These are phyloP conservation scores for Dictyostelium brefeldianum DNA, from an alignment of 78 protist genomes.

Conservation along the genomic window DNA sequence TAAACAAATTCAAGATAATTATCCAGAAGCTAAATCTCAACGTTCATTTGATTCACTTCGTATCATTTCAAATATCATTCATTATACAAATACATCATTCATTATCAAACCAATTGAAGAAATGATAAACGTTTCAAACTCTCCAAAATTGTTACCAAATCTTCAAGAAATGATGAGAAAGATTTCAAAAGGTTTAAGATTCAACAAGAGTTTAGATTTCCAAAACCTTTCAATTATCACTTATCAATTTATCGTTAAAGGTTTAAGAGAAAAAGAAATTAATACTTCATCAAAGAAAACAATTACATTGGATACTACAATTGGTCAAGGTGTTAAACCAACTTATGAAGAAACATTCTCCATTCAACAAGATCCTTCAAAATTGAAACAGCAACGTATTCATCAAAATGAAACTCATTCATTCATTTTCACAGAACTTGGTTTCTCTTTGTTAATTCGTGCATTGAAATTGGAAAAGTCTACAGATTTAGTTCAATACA, in stretches of 20 bases:
- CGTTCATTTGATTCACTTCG: slow-evolving; percentile 27
- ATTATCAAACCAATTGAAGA: slow-evolving; percentile 53
- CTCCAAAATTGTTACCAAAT: slow-evolving; percentile 36
- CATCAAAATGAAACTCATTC: neutral
- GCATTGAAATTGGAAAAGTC: neutral
- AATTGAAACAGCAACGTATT: neutral
- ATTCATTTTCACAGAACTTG: slow-evolving; percentile 39
- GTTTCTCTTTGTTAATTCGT: slow-evolving; percentile 8
- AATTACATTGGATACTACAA: neutral
- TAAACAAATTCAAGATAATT: slow-evolving; percentile 27
- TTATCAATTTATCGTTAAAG: slow-evolving; percentile 27
- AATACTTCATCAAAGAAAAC: neutral
- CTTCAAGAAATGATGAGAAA: slow-evolving; percentile 17
- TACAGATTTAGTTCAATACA: neutral
- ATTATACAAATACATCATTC: neutral
- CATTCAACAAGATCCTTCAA: slow-evolving; percentile 51
- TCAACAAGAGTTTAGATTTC: neutral
- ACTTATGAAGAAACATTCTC: slow-evolving; percentile 62
- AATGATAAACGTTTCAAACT: slow-evolving; percentile 18
- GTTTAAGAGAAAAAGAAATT: neutral
- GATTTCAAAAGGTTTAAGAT: slow-evolving; percentile 29
- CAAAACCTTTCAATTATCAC: neutral
- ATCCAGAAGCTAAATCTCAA: slow-evolving; percentile 34
- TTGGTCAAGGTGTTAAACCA: neutral
- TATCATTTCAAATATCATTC: neutral